Evolutionary conservation across 768 basidiomycete genomes (phyloP), one percentile per base, ranked within the genome.

Genomic region (Boletus vinaceobasis): DNA sequence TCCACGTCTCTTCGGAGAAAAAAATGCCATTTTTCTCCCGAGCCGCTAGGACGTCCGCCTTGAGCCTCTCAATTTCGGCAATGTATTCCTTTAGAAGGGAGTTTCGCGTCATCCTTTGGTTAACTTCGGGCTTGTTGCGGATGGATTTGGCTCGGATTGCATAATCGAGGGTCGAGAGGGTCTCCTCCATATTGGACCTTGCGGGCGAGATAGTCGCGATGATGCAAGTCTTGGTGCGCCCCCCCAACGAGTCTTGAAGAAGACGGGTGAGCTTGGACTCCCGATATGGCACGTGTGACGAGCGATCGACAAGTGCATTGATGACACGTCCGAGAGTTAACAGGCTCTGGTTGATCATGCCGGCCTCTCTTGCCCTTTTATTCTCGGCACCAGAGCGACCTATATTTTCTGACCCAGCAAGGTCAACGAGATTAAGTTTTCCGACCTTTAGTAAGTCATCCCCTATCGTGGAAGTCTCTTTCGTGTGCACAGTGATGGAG

Each of bases 231-330:
- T 98, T 98, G 7, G 97, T 99, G 32, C 86, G 82, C 0, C 97
- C 97, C 7, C 97, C 97, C 5, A 99, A 79, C n/a, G 97, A 99
- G 73, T 99, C 97, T 86, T 98, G 96, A 5, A 99, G 80, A 10
- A 99, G 80, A 35, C 97, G 90, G 14, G 97, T 99, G 50, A 99
- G 87, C 68, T 98, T 98, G 3, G 96, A 98, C 73, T 99, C 97
- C 27, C 93, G 84, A 69, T 98, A 99, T 7, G 97, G 97, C 43
- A 98, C 88, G 67, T 98, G 97, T 31, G 85, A 79, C 0, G 90
- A 86, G 61, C 84, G 88, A 63, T 98, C 95, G 50, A 98, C 97
- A 42, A 99, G 80, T 10, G 91, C 91, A 59, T 95, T 97, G 63
- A 99, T 98, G 36, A 98, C 97, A 32, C 97, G 78, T 0, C 97